Evolutionary conservation across 2,329 filamentous ascomycete genomes (phyloP).

Genomic region (Xylariales sp.): DNA sequence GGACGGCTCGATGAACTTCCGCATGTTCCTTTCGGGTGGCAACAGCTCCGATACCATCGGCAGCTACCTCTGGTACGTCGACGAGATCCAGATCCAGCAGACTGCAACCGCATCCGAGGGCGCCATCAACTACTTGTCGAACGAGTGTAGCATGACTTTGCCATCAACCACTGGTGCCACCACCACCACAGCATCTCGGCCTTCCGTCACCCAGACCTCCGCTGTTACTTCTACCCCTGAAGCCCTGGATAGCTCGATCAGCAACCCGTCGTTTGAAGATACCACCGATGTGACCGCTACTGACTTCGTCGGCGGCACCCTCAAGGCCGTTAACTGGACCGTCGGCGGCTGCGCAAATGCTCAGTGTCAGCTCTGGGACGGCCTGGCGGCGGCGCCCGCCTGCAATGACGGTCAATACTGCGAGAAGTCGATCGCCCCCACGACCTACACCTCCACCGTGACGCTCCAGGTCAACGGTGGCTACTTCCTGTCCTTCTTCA

Average conservation of each 20-base stretch:
- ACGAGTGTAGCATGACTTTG: neutral
- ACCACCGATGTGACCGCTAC: neutral
- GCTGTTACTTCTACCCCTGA: neutral
- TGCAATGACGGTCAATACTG: neutral
- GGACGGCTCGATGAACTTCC: neutral
- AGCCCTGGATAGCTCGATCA: neutral
- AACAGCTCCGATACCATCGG: neutral
- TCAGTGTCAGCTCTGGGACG: neutral
- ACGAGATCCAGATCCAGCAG: slow-evolving; percentile 1
- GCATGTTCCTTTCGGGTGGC: slow-evolving; percentile 1
- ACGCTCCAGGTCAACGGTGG: neutral
- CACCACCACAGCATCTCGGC: neutral
- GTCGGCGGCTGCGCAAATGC: neutral
- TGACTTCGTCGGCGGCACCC: neutral
- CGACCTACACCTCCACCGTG: neutral
- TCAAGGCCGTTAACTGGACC: neutral
- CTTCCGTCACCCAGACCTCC: neutral
- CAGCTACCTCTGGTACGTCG: neutral
- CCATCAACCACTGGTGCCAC: neutral
- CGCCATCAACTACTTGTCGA: neutral
- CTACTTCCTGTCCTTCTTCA: neutral
- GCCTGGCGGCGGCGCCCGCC: neutral
- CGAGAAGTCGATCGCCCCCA: neutral
- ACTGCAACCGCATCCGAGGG: neutral
- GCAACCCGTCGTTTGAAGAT: neutral